These are phyloP conservation scores for Plantago lanceolata DNA, from an alignment of 305 asterid genomes.

Conservation along the genomic window DNA sequence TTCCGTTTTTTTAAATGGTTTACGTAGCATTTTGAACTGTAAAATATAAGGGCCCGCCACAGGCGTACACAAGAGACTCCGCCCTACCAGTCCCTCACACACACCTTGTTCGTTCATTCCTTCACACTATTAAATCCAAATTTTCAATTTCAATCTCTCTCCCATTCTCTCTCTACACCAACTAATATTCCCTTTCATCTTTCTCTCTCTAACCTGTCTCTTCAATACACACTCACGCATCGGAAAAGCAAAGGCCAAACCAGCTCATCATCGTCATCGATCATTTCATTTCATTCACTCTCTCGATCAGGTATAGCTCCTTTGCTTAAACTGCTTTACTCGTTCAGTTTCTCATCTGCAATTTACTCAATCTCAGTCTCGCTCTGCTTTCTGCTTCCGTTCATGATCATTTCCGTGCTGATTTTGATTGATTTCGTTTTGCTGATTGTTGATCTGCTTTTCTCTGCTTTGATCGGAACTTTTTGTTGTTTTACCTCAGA, in stretches of 20 bases:
- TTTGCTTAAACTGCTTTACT: neutral
- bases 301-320: neutral
- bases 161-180: conserved; percentile 19
- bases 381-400: no score
- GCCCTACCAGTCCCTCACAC: conserved; percentile 1
- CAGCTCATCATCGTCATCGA: neutral
- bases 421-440: neutral
- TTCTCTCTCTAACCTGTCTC: conserved; percentile 23
- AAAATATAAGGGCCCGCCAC: neutral
- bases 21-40: neutral
- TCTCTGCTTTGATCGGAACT: neutral
- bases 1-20: no score
- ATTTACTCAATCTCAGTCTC: no score
- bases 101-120: conserved; percentile 6
- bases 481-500: neutral
- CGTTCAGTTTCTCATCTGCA: no score
- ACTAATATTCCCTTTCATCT: conserved; percentile 14
- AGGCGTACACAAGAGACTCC: conserved; percentile 7
- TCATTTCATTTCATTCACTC: neutral
- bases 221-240: conserved; percentile 3
- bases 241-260: neutral
- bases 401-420: neutral
- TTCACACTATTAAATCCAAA: conserved; percentile 46
- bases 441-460: neutral
- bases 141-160: conserved; percentile 24